Evolutionary conservation across 164 flowering plant species (phyloP).

Genomic region (Vitis cinerea): DNA sequence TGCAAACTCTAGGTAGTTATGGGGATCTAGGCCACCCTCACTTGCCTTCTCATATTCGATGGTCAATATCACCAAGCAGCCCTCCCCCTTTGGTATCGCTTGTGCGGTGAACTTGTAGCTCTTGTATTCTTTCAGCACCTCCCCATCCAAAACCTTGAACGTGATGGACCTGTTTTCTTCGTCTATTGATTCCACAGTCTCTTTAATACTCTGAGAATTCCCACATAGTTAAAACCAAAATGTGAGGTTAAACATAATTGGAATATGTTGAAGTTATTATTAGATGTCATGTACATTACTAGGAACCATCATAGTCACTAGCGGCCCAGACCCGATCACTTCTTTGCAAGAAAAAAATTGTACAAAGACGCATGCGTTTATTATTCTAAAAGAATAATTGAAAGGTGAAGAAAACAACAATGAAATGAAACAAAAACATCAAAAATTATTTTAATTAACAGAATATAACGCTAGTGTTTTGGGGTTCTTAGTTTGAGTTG

Average conservation of each 20-base stretch:
- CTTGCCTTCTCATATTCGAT: conserved; percentile 38
- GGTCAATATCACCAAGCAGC: conserved; percentile 39
- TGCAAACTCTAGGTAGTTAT: conserved; percentile 11
- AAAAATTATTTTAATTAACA: background rate
- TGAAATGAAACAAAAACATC: background rate
- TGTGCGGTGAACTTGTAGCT: conserved; percentile 6
- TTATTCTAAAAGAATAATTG: too few relatives aligned
- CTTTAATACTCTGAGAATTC: conserved; percentile 12
- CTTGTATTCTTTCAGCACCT: conserved; percentile 21
- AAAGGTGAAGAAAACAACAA: background rate
- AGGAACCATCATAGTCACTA: too few relatives aligned
- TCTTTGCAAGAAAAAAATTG: too few relatives aligned
- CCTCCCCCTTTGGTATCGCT: conserved; percentile 19
- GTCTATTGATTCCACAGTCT: conserved; percentile 20
- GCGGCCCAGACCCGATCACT: too few relatives aligned
- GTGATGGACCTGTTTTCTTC: conserved; percentile 22
- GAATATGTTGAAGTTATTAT: background rate
- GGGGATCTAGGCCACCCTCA: conserved; percentile 25
- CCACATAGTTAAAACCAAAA: conserved; percentile 13
- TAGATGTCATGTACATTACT: too few relatives aligned
- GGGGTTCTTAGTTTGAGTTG: too few relatives aligned
- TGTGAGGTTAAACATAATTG: too few relatives aligned
- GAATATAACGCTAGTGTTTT: too few relatives aligned
- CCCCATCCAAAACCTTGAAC: conserved; percentile 29
- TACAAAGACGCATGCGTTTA: too few relatives aligned